These are phyloP conservation scores for Hypoxylon cercidicola DNA, from an alignment of 495 filamentous ascomycete genomes.

Conservation along the genomic window DNA sequence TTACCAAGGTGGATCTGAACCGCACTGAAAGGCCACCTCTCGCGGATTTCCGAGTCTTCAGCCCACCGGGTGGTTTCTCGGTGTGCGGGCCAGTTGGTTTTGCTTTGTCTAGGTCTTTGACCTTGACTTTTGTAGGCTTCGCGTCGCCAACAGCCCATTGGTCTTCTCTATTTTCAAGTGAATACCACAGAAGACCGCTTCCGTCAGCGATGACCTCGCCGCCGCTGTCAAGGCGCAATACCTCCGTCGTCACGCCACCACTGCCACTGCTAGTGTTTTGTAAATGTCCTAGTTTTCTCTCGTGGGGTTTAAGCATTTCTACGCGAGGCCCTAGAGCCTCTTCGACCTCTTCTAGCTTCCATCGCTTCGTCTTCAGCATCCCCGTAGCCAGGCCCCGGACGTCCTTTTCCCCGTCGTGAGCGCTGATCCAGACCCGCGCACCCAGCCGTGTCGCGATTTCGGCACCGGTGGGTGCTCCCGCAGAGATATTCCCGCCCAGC, in stretches of 20 bases:
- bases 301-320: background rate
- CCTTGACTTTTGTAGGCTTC: conserved; percentile 6
- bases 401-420: conserved; percentile 73
- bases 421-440: conserved; percentile 69
- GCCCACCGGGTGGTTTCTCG: conserved; percentile 28
- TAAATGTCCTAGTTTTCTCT: conserved; percentile 16
- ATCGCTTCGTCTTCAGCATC: conserved; percentile 59
- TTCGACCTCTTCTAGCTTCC: conserved; percentile 57
- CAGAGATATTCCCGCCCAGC: conserved; percentile 69
- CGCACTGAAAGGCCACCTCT: conserved; percentile 18
- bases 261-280: conserved; percentile 18
- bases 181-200: conserved; percentile 38
- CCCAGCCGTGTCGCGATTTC: conserved; percentile 65
- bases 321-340: conserved; percentile 19
- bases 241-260: conserved; percentile 36
- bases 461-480: conserved; percentile 65
- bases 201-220: conserved; percentile 48
- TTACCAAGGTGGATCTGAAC: conserved; percentile 18
- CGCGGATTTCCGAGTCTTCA: conserved; percentile 27
- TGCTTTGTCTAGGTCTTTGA: background rate
- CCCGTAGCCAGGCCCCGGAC: conserved; percentile 62
- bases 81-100: conserved; percentile 21
- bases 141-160: conserved; percentile 8
- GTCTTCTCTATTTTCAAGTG: conserved; percentile 7
- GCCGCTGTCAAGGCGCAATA: conserved; percentile 46